phyloP scores from a whole-genome alignment of 768 basidiomycete species.

The Cystoderma amianthinum region DNA sequence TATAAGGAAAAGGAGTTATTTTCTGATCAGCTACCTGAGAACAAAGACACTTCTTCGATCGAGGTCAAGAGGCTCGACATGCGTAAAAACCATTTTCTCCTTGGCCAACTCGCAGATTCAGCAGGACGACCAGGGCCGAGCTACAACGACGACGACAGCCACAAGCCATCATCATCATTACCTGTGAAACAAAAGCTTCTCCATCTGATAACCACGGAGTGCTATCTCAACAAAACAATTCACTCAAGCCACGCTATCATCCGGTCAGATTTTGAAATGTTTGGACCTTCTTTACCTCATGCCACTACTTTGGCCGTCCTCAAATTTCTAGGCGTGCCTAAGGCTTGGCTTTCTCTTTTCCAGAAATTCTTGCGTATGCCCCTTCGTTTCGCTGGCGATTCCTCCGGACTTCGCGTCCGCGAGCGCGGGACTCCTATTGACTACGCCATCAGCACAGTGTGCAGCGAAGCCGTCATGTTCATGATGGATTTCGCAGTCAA shows the following conservation, averaged over 20 bases:
- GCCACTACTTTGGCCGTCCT: constrained; percentile 13
- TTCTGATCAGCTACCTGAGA: constrained; percentile 11
- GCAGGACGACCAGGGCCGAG: constrained; percentile 6
- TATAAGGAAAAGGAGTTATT: constrained; percentile 13
- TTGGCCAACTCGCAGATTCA: constrained; percentile 22
- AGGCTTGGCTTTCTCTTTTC: constrained; percentile 18
- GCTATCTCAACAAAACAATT: constrained; percentile 3
- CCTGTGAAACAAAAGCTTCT: constrained; percentile 21
- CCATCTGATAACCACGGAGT: constrained; percentile 2
- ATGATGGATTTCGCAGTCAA: constrained; percentile 43
- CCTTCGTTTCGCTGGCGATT: constrained; percentile 23
- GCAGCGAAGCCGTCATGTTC: constrained; percentile 34
- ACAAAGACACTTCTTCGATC: constrained; percentile 14
- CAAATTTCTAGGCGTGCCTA: constrained; percentile 15
- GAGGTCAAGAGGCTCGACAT: constrained; percentile 15
- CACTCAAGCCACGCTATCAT: background rate
- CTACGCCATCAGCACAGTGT: constrained; percentile 31
- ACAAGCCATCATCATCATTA: constrained; percentile 8
- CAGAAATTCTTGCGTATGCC: constrained; percentile 25
- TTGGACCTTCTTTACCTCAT: constrained; percentile 7
- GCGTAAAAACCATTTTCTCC: constrained; percentile 21
- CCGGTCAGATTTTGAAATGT: constrained; percentile 4
- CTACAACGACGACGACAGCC: constrained; percentile 15
- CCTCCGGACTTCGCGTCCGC: constrained; percentile 19
- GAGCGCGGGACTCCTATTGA: constrained; percentile 36